Evolutionary conservation across 208 protist genomes (phyloP), one percentile per base, ranked within the genome.

Genomic region (Leishmania braziliensis): DNA sequence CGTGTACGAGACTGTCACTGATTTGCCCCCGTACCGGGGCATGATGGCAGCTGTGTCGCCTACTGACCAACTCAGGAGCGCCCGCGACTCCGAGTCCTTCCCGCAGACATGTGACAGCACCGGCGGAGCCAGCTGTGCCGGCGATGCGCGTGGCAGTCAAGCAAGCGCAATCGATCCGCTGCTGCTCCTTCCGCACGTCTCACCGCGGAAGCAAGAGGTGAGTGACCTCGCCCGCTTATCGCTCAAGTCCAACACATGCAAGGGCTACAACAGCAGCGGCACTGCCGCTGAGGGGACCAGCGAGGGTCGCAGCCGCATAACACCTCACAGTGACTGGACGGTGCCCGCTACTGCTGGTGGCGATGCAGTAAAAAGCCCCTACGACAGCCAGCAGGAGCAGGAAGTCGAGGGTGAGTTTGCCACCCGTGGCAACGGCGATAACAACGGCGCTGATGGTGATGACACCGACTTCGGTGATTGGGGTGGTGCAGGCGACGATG

Each of bases 161-260:
- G 65, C 72, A 77, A 74, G 84, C 63, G 50, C 60, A 2, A 79
- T 92, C 12, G 88, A 91, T 53, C 86, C 91, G 39, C 80, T 93
- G 69, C 77, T 93, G 53, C 73, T 91, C 56, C 82, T 93, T 16
- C 83, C 86, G 36, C 86, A 89, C 75, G 71, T 83, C 20, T 62
- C 75, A 26, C 58, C 82, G 23, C 77, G 73, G 46, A 51, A 29
- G 73, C 73, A 72, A 53, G 50, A 54, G 8, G 3, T 39, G 29
- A 43, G 62, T 36, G 76, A 68, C 20, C 65, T 76, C 39, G 65
- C 76, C 51, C 51, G 51, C n/a, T 29, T 39, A 18, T 48, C 74
- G 62, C 26, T 62, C 23, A 58, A 70, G 43, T 48, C 33, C 5
- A 70, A 75, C 26, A 20, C 33, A 66, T 33, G 39, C 2, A 39